phyloP scores from a whole-genome alignment of 75 land plant species.

The Adiantum capillusveneris region DNA sequence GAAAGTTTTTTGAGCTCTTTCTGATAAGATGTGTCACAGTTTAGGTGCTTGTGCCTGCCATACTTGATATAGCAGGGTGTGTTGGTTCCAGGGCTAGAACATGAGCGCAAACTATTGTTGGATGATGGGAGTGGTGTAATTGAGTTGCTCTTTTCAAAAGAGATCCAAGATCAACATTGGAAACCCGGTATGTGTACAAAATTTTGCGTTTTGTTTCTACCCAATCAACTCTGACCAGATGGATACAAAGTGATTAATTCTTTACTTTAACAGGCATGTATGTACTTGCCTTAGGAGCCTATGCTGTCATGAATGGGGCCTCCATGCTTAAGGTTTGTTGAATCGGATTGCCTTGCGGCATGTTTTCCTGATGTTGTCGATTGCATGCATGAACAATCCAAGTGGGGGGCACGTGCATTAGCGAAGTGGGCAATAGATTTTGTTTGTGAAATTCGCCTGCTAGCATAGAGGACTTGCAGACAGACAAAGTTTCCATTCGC shows the following conservation, averaged over 20 bases:
- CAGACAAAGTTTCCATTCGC: too few relatives aligned
- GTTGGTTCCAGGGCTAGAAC: slow-evolving; percentile 30
- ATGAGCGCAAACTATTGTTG: slow-evolving; percentile 26
- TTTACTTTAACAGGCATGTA: slow-evolving; percentile 42
- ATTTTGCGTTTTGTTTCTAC: neutral
- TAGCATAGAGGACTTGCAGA: too few relatives aligned
- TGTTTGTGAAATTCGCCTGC: too few relatives aligned
- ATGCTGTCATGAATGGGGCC: slow-evolving; percentile 16
- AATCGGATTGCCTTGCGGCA: too few relatives aligned
- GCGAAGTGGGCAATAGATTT: too few relatives aligned
- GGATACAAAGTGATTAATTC: too few relatives aligned
- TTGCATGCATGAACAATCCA: too few relatives aligned
- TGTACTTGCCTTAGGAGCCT: slow-evolving; percentile 66
- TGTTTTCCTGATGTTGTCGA: too few relatives aligned
- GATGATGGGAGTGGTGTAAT: slow-evolving; percentile 68
- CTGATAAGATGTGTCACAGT: neutral
- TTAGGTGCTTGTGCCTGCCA: neutral
- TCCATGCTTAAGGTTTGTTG: slow-evolving; percentile 42
- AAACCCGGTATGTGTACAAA: slow-evolving; percentile 18
- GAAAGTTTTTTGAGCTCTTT: too few relatives aligned
- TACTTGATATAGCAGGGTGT: slow-evolving; percentile 44
- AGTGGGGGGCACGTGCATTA: too few relatives aligned
- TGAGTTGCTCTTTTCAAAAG: slow-evolving; percentile 32
- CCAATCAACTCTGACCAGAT: neutral
- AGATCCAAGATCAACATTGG: slow-evolving; percentile 31